Conservation (phyloP, 2,329 filamentous ascomycete genomes). For the Microdochium bolleyi region DNA sequence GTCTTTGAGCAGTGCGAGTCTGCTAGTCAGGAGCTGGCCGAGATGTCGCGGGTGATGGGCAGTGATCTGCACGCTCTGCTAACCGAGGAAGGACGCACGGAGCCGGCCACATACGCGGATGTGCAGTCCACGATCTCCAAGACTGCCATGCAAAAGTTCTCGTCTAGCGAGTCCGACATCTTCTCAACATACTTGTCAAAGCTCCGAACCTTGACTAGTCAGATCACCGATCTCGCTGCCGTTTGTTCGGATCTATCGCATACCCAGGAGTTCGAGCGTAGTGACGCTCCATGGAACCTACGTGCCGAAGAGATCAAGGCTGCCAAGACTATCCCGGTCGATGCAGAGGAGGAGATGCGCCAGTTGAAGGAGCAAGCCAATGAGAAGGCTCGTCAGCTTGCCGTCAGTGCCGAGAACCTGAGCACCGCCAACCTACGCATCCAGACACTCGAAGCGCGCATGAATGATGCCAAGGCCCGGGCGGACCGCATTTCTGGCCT, state of each 20-base stretch:
- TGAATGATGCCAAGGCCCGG: slow-evolving; percentile 76
- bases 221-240: slow-evolving; percentile 62
- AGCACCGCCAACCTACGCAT: slow-evolving; percentile 89
- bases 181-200: slow-evolving; percentile 62
- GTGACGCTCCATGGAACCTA: slow-evolving; percentile 72
- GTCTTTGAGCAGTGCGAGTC: slow-evolving; percentile 64
- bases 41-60: slow-evolving; percentile 60
- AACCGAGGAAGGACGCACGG: slow-evolving; percentile 62
- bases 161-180: slow-evolving; percentile 55
- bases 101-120: slow-evolving; percentile 60
- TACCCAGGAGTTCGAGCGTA: slow-evolving; percentile 72
- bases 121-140: slow-evolving; percentile 55
- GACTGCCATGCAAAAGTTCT: slow-evolving; percentile 42
- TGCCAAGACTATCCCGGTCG: slow-evolving; percentile 72
- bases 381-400: slow-evolving; percentile 64
- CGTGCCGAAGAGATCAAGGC: slow-evolving; percentile 74
- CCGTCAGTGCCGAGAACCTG: slow-evolving; percentile 70
- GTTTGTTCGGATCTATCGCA: slow-evolving; percentile 64
- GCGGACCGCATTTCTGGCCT: slow-evolving; percentile 60
- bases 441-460: slow-evolving; percentile 81
- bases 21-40: slow-evolving; percentile 56
- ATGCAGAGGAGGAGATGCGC: slow-evolving; percentile 78
- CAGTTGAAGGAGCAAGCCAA: slow-evolving; percentile 73
- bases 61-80: slow-evolving; percentile 57
- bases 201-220: slow-evolving; percentile 54